Base-by-base conservation (phyloP, 192 early-diverging fungal genomes). In the Coemansia brasiliensis region DNA sequence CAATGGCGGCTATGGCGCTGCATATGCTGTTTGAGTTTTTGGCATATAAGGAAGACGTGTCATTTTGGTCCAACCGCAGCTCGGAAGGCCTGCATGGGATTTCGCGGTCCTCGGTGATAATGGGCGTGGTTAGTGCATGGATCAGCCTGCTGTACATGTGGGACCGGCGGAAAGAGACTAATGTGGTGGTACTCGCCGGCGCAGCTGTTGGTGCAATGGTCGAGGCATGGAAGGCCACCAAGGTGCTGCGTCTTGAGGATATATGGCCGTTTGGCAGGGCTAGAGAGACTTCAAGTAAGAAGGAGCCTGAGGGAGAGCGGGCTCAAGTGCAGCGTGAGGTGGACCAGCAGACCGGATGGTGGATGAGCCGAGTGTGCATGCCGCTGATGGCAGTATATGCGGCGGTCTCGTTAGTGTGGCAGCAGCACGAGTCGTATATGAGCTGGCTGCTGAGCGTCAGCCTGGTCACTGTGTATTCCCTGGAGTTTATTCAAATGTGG, bases 401-500 rank as follows among this genome's bases (percentile, higher is more conserved):
- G 7, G 57, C 69, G 6, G 81, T 77, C 44, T 82, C 80, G 37
- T 67, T 85, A 8, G 55, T 83, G 17, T 81, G 69, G 57, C 53
- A 65, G 41, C 43, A 68, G 20, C 79, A 85, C 67, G 64, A 77
- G 37, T 74, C 74, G 12, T 76, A 75, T 22, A 41, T 83, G 45
- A 82, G 81, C 50, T 85, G 77, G 76, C 63, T 71, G 51, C 57
- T 85, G 12, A 55, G 77, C 54, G 59, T 73, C 45, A 74, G 82
- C 29, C 52, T 85, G 40, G 78, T 72, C 15, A 59, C 79, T 7
- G 81, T 85, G 17, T 83, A 85, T 50, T 52, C 74, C 46, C 76
- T 85, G 42, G 83, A 80, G 56, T 85, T 85, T 59, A 66, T 85
- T 39, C 66, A 73, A 39, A 83, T 85, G 82, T 69, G 72, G 66